Base-by-base conservation (phyloP, 2,329 filamentous ascomycete genomes). In the Epichloe sibirici region DNA sequence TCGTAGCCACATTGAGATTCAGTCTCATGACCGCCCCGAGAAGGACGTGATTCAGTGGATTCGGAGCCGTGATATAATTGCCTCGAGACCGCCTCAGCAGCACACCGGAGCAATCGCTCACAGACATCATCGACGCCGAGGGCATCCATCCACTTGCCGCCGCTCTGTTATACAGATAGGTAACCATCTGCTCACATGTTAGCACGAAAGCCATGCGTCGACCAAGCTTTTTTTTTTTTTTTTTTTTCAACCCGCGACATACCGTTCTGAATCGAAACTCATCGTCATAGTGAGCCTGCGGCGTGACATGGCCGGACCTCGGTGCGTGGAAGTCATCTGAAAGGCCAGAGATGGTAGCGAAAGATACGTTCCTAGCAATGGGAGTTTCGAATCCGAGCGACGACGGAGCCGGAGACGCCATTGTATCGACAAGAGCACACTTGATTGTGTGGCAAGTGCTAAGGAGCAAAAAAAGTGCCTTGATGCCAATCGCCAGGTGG, bases 1-100 rank as follows among this genome's bases (percentile, higher is more conserved):
- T 76, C 53, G 76, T 66, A 13, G 72, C 73, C 37, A 75, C 71
- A 15, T 66, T 64, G 21, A 72, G 65, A 56, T 75, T 74, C 52
- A 76, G 66, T 49, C 67, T 67, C 50, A 69, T 66, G 6, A 74
- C 68, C 7, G 73, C 71, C 4, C 61, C 66, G 11, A 73, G 58
- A 8, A 76, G 63, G 9, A 66, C 57, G 15, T 63, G 63, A 48
- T 69, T 62, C 11, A 73, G 54, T 5, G 62, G 59, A 25, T 68
- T 61, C 0, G 74, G 74, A 44, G 71, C 68, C 13, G 68, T 65
- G 31, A 70, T 63, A 55, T 74, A 74, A 34, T 63, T 62, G 48
- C 70, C 70, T 42, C 68, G 62, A n/a, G 67, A 64, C 46, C 64
- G 64, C 42, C 68, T 62, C 49, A 72, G 55, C 12, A 72, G 62